Evolutionary conservation across 1,284 basidiomycete species (phyloP).

Genomic region (Naganishia sp.): DNA sequence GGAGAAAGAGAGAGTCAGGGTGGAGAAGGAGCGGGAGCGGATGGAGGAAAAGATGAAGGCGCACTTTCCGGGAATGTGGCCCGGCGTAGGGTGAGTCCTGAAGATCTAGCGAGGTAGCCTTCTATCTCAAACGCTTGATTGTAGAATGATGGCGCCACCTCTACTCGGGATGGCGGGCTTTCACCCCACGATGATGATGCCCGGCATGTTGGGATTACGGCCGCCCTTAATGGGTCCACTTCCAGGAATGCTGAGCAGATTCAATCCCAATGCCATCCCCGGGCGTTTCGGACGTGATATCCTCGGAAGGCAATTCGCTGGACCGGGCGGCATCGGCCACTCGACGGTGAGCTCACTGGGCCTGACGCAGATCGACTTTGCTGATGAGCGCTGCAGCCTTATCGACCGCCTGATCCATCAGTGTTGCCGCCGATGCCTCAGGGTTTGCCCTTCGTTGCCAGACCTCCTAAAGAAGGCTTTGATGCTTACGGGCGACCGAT

Average conservation of each 20-base stretch:
- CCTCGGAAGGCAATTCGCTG: constrained; percentile 31
- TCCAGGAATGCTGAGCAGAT: constrained; percentile 1
- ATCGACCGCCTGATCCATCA: constrained; percentile 32
- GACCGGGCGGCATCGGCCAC: constrained; percentile 32
- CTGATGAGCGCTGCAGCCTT: constrained; percentile 8
- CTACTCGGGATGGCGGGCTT: constrained; percentile 8
- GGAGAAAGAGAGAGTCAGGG: constrained; percentile 9
- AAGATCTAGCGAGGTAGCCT: neutral
- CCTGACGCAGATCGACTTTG: neutral
- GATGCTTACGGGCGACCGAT: constrained; percentile 34
- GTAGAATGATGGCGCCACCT: neutral
- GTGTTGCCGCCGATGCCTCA: constrained; percentile 31
- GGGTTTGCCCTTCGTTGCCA: constrained; percentile 32
- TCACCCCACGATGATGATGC: constrained; percentile 17
- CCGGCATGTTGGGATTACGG: constrained; percentile 1
- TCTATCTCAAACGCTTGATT: no score
- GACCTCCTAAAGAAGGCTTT: constrained; percentile 33
- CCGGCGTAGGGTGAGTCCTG: constrained; percentile 8
- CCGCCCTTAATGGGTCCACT: constrained; percentile 16
- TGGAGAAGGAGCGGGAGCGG: constrained; percentile 13
- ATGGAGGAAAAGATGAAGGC: constrained; percentile 13
- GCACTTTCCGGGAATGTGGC: constrained; percentile 12
- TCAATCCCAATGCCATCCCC: constrained; percentile 30
- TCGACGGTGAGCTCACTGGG: neutral
- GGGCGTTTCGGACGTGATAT: constrained; percentile 34